phyloP scores from a whole-genome alignment of 306 rosid species.

The Rubus parviflorus region DNA sequence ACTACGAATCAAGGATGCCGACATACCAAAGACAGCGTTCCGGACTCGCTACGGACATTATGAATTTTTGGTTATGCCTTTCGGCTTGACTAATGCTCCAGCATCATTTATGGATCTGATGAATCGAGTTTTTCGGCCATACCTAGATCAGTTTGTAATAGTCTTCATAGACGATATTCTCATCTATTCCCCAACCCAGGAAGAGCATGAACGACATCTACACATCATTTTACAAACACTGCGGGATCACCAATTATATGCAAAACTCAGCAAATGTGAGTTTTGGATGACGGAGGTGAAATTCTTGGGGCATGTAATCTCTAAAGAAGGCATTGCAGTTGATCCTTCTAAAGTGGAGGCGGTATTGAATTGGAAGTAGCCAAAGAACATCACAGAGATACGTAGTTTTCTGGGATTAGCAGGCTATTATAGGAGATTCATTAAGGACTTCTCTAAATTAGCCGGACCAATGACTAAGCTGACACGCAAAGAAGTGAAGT shows the following conservation, averaged over 20 bases:
- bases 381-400: no score
- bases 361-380: no score
- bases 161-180: background rate
- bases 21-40: background rate
- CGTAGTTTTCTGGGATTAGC: no score
- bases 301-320: background rate
- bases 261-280: background rate
- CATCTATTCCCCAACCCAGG: background rate
- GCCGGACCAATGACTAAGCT: no score
- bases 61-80: background rate
- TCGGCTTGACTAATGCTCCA: no score
- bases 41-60: background rate
- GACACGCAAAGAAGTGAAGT: background rate
- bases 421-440: no score
- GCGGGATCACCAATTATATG: background rate
- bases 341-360: background rate
- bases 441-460: no score
- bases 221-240: background rate
- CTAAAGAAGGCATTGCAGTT: background rate
- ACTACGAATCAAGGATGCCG: background rate
- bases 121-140: no score
- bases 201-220: background rate
- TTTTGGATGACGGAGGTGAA: background rate
- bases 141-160: background rate
- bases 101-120: no score